Evolutionary conservation across 1,284 basidiomycete species (phyloP).

Genomic region (Cutaneotrichosporon sp.): DNA sequence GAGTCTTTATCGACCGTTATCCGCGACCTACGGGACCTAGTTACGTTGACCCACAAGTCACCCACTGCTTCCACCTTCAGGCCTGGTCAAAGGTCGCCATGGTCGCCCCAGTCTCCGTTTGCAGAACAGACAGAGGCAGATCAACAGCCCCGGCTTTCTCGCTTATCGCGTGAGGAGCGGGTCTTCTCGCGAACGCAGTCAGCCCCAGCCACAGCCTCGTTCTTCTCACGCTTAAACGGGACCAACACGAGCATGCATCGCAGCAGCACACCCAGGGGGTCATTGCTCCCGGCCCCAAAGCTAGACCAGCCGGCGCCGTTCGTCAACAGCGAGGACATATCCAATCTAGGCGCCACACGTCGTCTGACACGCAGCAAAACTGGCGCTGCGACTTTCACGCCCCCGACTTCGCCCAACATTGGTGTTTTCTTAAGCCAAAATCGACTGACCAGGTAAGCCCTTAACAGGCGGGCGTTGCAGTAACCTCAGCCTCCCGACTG

Average conservation of each 20-base stretch:
- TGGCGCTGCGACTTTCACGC: slow-evolving; percentile 12
- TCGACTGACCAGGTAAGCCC: slow-evolving; percentile 32
- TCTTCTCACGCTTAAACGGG: slow-evolving; percentile 14
- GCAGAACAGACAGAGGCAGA: background rate
- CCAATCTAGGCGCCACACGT: background rate
- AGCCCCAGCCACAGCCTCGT: slow-evolving; percentile 27
- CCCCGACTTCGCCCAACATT: slow-evolving; percentile 15
- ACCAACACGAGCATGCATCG: too few species aligned
- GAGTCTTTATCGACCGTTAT: slow-evolving; percentile 36
- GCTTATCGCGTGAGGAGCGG: slow-evolving; percentile 14
- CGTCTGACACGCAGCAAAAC: slow-evolving; percentile 27
- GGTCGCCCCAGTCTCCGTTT: background rate
- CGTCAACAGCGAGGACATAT: background rate
- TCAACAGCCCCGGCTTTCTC: slow-evolving; percentile 2
- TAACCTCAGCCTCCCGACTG: slow-evolving; percentile 38
- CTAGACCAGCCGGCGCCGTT: background rate
- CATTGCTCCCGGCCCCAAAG: background rate
- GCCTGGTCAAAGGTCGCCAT: background rate
- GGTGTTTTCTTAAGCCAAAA: slow-evolving; percentile 30
- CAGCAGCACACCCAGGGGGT: background rate
- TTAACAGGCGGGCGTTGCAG: background rate
- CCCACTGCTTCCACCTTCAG: slow-evolving; percentile 9
- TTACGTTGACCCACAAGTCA: slow-evolving; percentile 30
- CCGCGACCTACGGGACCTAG: slow-evolving; percentile 39
- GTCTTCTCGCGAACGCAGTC: slow-evolving; percentile 32